Evolutionary conservation across 176 grass and related monocot genomes (phyloP), one percentile per base, ranked within the genome.

Genomic region (Echinochloa phyllopogon): DNA sequence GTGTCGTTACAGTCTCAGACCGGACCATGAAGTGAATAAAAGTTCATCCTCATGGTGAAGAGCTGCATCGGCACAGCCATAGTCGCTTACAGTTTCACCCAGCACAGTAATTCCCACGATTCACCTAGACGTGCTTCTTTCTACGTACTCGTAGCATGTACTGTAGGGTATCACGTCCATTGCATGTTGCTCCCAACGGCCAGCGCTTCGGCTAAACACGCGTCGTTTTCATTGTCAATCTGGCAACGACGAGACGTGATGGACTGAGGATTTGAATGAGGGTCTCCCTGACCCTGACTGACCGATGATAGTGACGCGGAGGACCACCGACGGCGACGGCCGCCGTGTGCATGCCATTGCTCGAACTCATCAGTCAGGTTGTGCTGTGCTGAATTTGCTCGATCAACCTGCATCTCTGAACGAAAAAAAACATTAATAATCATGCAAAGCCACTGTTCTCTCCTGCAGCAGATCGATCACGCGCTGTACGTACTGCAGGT

Each of bases 301-400:
- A 21, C 17, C 14, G 69, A 71, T 21, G 41, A 14, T 27, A 8
- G 0, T 10, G 72, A 72, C 78, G 37, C 3, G 2, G 37, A 64
- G 63, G 83, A 86, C 88, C 88, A 90, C 84, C 72, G 83, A 82
- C 83, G 83, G 25, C 72, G 64, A 56, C 36, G 77, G n/a, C 37
- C 23, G 65, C 6, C 3, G 6, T n/a, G 53, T 57, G 8, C 60
- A 39, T 20, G 29, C 6, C 63, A 6, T 7, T 29, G 33, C 29
- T 39, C 12, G 2, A 33, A 33, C 29, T 33, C 29, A 33, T 33
- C 29, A 33, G n/a, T 33, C 29, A 33, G 29, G 29, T 33, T 33
- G 29, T 33, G 29, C 29, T 33, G 29, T 33, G 29, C 29, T 33
- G 29, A 1, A 6, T 8, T 25, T 1, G 65, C 63, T 39, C 2